These are phyloP conservation scores for Dryas octopetala DNA, from an alignment of 306 rosid species.

Conservation along the genomic window DNA sequence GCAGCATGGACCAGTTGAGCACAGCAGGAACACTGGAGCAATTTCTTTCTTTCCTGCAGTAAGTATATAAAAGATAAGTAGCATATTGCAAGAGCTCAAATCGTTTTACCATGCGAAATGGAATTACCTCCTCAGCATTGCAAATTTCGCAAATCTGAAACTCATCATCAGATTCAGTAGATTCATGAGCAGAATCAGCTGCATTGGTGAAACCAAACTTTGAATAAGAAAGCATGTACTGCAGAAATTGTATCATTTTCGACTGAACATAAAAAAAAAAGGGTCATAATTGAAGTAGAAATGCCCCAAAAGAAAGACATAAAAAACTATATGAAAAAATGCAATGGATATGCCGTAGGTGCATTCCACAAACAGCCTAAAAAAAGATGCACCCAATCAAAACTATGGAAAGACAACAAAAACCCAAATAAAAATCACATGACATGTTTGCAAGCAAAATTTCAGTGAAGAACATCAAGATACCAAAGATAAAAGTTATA, in stretches of 20 bases:
- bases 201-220: conserved; percentile 46
- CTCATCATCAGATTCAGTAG: conserved; percentile 94
- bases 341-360: background rate
- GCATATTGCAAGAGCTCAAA: conserved; percentile 26
- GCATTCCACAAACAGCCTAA: background rate
- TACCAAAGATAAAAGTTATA: conserved; percentile 2
- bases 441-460: background rate
- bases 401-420: background rate
- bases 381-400: background rate
- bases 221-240: conserved; percentile 19
- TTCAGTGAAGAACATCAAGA: background rate
- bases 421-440: conserved; percentile 2
- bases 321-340: background rate
- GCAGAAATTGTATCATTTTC: conserved; percentile 9
- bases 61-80: conserved; percentile 15
- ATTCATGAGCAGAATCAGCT: conserved; percentile 88
- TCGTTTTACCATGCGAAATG: conserved; percentile 28
- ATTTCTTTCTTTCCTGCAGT: conserved; percentile 77
- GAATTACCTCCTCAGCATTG: conserved; percentile 72
- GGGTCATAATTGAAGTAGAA: background rate
- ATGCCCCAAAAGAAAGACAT: background rate
- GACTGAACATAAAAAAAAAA: conserved; percentile 13
- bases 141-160: conserved; percentile 95
- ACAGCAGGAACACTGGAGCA: conserved; percentile 91
- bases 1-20: conserved; percentile 77